These are phyloP conservation scores for Lipomyces yamadae DNA, from an alignment of 805 yeast species.

Conservation along the genomic window DNA sequence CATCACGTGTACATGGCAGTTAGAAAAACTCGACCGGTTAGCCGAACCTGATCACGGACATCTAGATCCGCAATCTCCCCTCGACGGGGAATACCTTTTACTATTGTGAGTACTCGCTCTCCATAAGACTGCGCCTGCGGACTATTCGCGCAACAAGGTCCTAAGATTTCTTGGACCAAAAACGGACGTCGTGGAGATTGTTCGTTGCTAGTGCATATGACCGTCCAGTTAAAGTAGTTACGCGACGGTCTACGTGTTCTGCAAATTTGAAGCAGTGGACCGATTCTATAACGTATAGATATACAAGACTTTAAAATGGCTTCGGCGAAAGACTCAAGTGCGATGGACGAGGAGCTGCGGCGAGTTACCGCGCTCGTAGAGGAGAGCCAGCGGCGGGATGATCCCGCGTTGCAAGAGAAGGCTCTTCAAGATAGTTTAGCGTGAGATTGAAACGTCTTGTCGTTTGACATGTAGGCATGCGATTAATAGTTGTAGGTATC, in stretches of 20 bases:
- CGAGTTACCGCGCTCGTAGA: constrained; percentile 23
- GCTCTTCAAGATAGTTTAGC: constrained; percentile 33
- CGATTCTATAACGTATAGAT: not conserved
- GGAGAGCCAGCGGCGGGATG: constrained; percentile 33
- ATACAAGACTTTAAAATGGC: not conserved
- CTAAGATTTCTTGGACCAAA: not conserved
- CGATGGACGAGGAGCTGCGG: constrained; percentile 22
- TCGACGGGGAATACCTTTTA: not conserved
- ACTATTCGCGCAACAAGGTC: not conserved
- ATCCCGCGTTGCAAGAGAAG: constrained; percentile 27
- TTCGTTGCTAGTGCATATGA: not conserved
- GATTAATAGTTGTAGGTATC: constrained; percentile 24
- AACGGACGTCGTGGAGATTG: not conserved
- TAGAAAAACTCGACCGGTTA: not conserved
- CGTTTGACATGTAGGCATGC: not conserved
- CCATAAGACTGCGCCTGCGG: not conserved
- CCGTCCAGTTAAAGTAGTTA: not conserved
- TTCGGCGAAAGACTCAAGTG: constrained; percentile 7
- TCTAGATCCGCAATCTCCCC: not conserved
- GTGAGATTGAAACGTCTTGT: constrained; percentile 20
- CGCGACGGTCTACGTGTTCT: constrained; percentile 1
- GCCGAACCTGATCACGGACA: not conserved
- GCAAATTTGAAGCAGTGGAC: constrained; percentile 6
- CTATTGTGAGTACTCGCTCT: not conserved
- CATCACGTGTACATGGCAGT: not conserved